Percentiles rank a stretch among this genome's conserved stretches.
Conservation (phyloP, 768 basidiomycete genomes). For the Tylopilus sp. region DNA sequence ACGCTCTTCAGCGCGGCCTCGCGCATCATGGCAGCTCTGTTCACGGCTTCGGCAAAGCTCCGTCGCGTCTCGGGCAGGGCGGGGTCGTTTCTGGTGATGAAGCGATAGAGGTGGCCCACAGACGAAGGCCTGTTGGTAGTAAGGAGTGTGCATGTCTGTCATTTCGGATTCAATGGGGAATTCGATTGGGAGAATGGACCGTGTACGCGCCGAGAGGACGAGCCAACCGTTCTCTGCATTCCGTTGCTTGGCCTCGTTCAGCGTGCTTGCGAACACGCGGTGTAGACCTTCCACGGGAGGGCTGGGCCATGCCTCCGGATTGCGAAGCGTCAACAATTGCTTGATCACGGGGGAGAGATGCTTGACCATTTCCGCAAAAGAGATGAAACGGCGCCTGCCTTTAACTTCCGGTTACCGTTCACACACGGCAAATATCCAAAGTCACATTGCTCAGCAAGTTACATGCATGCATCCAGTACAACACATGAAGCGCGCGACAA, state of each 20-base stretch:
- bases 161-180: constrained; percentile 29
- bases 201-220: constrained; percentile 60
- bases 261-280: constrained; percentile 57
- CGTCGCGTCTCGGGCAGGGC: constrained; percentile 39
- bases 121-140: constrained; percentile 79
- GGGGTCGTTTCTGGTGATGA: constrained; percentile 54
- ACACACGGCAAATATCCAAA: neutral
- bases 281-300: constrained; percentile 55
- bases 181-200: constrained; percentile 9
- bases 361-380: constrained; percentile 31
- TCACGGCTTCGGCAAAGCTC: constrained; percentile 52
- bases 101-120: constrained; percentile 78
- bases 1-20: constrained; percentile 87
- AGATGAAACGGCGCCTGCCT: neutral
- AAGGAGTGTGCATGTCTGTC: constrained; percentile 78
- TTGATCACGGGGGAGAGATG: constrained; percentile 66
- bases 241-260: constrained; percentile 57
- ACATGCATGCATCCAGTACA: constrained; percentile 21
- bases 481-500: constrained; percentile 11
- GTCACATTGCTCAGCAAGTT: constrained; percentile 25
- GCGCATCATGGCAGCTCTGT: constrained; percentile 80
- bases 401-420: neutral
- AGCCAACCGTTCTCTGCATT: constrained; percentile 79
- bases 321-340: constrained; percentile 65
- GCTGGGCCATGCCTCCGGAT: constrained; percentile 54